A percentile compares a stretch with the other conserved stretches of the same genome.
phyloP scores from a whole-genome alignment of 1,284 basidiomycete species.

The Ceratorhiza oryzae-sativae region DNA sequence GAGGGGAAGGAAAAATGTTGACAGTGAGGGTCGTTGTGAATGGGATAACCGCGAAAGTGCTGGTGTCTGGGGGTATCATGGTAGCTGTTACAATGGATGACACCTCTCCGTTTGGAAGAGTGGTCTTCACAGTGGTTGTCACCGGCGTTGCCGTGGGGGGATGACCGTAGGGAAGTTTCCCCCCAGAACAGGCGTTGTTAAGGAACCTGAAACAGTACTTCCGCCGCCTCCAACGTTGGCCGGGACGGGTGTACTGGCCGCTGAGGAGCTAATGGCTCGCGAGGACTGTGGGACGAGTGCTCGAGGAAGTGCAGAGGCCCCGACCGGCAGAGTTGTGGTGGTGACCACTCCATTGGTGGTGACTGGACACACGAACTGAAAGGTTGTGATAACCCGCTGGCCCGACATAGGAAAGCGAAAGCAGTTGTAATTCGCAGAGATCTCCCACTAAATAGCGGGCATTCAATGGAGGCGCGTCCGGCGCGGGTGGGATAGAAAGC shows the following conservation, averaged over 20 bases:
- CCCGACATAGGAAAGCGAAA: slow-evolving; percentile 39
- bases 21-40: slow-evolving; percentile 41
- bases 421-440: not conserved
- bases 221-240: slow-evolving; percentile 14
- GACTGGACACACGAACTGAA: slow-evolving; percentile 38
- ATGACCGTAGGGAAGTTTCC: slow-evolving; percentile 9
- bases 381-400: slow-evolving; percentile 37
- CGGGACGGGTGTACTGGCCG: slow-evolving; percentile 23
- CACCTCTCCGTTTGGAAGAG: slow-evolving; percentile 18
- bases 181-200: slow-evolving; percentile 17
- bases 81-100: slow-evolving; percentile 21
- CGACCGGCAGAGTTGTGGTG: slow-evolving; percentile 33
- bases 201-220: not conserved
- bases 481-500: slow-evolving; percentile 24
- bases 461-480: slow-evolving; percentile 31
- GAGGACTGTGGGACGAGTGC: not conserved
- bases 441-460: slow-evolving; percentile 36
- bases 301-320: slow-evolving; percentile 22
- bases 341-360: slow-evolving; percentile 39
- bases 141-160: slow-evolving; percentile 26
- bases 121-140: slow-evolving; percentile 25
- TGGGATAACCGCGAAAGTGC: slow-evolving; percentile 32
- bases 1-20: slow-evolving; percentile 37
- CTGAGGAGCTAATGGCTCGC: not conserved
- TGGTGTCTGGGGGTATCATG: slow-evolving; percentile 33